Evolutionary conservation across 2,329 filamentous ascomycete species (phyloP), one percentile per base, ranked within the genome.

Genomic region (Phyllosticta citriasiana): DNA sequence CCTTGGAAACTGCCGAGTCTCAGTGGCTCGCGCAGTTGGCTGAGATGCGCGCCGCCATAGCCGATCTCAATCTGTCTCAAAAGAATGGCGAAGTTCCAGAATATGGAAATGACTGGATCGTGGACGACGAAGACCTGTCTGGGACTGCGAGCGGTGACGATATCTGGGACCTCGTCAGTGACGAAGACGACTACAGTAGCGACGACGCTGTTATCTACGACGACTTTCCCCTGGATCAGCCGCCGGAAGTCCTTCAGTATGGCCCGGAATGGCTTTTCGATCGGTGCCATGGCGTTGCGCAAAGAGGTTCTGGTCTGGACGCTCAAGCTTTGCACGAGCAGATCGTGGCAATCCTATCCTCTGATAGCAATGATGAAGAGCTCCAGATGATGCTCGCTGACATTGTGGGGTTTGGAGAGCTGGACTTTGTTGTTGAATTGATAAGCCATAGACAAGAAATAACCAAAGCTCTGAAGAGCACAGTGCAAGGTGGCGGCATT

Each of bases 341-440:
- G 71, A 84, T 97, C 40, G 76, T 85, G 50, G 88, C 89, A 4
- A 80, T 93, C 2, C 74, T 99, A 40, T 82, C 81, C 7, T 89
- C 90, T 4, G 82, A 85, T 66, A 83, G 79, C 67, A 77, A 77
- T 59, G 67, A 96, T 62, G 89, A 96, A 62, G 91, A 96, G 73
- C 78, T 97, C n/a, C 93, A 97, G 72, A 92, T 91, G 70, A 85
- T 87, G 51, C 80, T 99, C 40, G 91, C 89, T 0, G 94, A 99
- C 67, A 84, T 97, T 53, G 80, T 99, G 63, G 94, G 95, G 0
- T 97, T 93, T 68, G 91, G 94, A 67, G 91, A 97, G 69, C 79
- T 99, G 19, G 93, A 99, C 66, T 86, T 99, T 68, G 88, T 97
- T 59, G 92, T 92, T 64, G 90, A 97, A 64, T 78, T 97, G n/a